Percentiles rank a stretch among this genome's conserved stretches.
phyloP scores from a whole-genome alignment of 2,329 filamentous ascomycete genomes.

The Fusarium pseudoanthophilum region DNA sequence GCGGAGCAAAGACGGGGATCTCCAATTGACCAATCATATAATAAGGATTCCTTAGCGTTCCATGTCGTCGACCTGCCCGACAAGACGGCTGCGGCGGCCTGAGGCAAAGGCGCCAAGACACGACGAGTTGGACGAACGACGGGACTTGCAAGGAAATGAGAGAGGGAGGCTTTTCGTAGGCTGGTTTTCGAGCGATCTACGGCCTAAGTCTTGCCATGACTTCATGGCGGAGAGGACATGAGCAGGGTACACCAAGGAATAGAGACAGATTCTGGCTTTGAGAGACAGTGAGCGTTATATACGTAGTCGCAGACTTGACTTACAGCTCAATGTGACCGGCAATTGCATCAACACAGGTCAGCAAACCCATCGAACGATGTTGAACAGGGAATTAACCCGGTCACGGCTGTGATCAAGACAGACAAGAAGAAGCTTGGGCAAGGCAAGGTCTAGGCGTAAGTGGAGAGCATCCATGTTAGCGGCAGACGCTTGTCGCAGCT shows the following conservation, averaged over 20 bases:
- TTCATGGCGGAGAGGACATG: slow-evolving; percentile 28
- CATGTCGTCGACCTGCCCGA: background rate
- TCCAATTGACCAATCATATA: slow-evolving; percentile 31
- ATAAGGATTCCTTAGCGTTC: background rate
- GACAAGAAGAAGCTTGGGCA: slow-evolving; percentile 16
- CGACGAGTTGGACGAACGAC: slow-evolving; percentile 15
- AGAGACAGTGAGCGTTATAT: background rate
- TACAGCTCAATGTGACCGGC: background rate
- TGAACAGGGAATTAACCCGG: slow-evolving; percentile 26
- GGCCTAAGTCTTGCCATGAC: slow-evolving; percentile 22
- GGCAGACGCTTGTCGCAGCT: slow-evolving; percentile 32
- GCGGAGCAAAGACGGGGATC: slow-evolving; percentile 7
- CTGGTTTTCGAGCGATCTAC: slow-evolving; percentile 26
- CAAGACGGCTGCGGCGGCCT: slow-evolving; percentile 16
- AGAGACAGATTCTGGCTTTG: background rate
- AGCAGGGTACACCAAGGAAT: slow-evolving; percentile 1
- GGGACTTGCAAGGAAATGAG: slow-evolving; percentile 34
- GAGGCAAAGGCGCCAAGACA: slow-evolving; percentile 31
- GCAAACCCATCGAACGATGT: slow-evolving; percentile 33
- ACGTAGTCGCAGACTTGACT: background rate
- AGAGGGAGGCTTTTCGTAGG: slow-evolving; percentile 15
- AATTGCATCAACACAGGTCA: slow-evolving; percentile 12
- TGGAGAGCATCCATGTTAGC: slow-evolving; percentile 34
- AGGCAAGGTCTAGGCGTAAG: slow-evolving; percentile 36
- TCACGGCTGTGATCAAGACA: slow-evolving; percentile 17